phyloP scores from a whole-genome alignment of 495 filamentous ascomycete genomes.

The Aspergillus bridgeri region DNA sequence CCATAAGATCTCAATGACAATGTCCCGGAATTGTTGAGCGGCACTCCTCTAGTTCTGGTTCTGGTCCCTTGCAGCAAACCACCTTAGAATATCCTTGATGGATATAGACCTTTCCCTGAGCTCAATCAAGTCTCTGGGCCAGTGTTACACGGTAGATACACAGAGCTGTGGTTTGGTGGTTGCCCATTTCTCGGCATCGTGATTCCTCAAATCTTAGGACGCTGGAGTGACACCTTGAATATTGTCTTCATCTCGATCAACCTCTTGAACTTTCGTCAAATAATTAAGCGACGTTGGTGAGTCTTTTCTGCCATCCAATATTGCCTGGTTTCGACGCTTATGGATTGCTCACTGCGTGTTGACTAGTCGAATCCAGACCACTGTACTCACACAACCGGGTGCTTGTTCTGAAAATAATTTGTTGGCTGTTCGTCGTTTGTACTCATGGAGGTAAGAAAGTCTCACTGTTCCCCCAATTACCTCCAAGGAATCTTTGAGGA shows the following conservation, averaged over 20 bases:
- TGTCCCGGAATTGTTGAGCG: constrained; percentile 6
- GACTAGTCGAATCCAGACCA: neutral
- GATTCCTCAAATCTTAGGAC: neutral
- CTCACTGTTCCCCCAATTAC: neutral
- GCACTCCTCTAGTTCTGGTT: neutral
- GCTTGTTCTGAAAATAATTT: neutral
- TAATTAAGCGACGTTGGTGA: neutral
- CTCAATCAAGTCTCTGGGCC: neutral
- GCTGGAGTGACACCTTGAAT: neutral
- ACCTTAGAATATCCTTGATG: neutral
- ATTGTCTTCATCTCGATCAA: neutral
- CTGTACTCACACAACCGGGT: neutral
- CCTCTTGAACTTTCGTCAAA: neutral
- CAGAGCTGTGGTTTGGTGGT: neutral
- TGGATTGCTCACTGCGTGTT: neutral
- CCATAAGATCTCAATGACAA: constrained; percentile 7
- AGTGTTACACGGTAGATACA: neutral
- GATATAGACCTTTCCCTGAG: constrained; percentile 3
- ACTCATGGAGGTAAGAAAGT: constrained; percentile 9
- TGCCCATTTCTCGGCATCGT: neutral
- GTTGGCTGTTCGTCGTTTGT: neutral
- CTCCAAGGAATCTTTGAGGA: neutral
- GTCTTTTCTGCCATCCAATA: neutral
- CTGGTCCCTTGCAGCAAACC: constrained; percentile 9
- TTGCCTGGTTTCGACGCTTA: neutral